Conservation (phyloP, 345 rosid species). For the Linum usitatissimum region DNA sequence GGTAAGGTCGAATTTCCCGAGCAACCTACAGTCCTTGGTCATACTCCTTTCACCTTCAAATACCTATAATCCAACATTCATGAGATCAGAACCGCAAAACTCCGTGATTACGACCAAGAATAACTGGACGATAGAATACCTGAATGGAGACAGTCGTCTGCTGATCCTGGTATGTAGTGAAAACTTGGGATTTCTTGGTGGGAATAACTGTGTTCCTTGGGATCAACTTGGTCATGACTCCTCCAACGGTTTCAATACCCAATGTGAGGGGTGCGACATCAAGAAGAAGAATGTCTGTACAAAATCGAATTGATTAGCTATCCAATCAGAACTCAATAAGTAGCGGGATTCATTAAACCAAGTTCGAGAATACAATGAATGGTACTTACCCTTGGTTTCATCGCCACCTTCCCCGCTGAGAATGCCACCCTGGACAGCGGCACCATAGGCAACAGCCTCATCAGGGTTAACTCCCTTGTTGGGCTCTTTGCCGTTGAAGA, state of each 20-base stretch:
- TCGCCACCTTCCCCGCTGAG: conserved; percentile 27
- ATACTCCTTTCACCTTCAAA: conserved; percentile 23
- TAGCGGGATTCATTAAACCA: neutral
- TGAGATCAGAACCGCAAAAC: too few relatives aligned
- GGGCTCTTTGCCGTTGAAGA: conserved; percentile 22
- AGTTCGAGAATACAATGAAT: neutral
- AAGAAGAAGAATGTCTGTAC: conserved; percentile 17
- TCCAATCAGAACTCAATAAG: neutral
- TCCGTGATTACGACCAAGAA: too few relatives aligned
- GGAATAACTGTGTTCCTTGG: conserved; percentile 22
- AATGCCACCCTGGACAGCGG: conserved; percentile 43
- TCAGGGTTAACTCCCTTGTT: conserved; percentile 28
- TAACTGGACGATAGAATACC: neutral
- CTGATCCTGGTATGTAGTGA: conserved; percentile 29
- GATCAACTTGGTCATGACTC: conserved; percentile 21
- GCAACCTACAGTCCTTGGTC: conserved; percentile 22
- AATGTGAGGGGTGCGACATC: conserved; percentile 22
- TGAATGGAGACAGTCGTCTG: conserved; percentile 22
- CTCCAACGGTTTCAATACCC: conserved; percentile 25
- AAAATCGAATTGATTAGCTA: neutral
- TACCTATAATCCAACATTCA: neutral
- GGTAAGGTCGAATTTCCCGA: conserved; percentile 17
- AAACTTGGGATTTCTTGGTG: conserved; percentile 25
- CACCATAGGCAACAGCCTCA: conserved; percentile 60
- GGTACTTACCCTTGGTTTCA: conserved; percentile 12